A percentile compares a stretch with the other conserved stretches of the same genome.
phyloP scores from a whole-genome alignment of 306 rosid species.

The Coriaria nepalensis region DNA sequence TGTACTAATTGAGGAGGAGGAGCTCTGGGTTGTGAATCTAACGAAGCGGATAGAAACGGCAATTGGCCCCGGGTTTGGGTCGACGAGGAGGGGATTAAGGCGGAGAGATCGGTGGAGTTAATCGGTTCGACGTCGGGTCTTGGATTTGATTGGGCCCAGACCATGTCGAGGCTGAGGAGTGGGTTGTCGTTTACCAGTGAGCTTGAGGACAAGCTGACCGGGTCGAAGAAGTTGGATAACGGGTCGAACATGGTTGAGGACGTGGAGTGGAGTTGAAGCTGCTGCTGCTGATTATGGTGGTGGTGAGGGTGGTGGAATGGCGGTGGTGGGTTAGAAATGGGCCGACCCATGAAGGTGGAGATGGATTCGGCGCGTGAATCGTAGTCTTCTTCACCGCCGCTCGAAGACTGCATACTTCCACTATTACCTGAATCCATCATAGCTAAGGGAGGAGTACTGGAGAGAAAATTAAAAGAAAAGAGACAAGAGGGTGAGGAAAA shows the following conservation, averaged over 20 bases:
- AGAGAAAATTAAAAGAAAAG: neutral
- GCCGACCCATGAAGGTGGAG: slow-evolving; percentile 34
- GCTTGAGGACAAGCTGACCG: slow-evolving; percentile 15
- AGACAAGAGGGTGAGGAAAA: slow-evolving; percentile 5
- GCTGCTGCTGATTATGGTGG: neutral
- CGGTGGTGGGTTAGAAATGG: slow-evolving; percentile 18
- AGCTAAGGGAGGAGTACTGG: neutral
- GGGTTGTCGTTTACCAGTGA: slow-evolving; percentile 23
- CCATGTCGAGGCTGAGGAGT: slow-evolving; percentile 32
- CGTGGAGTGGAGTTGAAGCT: slow-evolving; percentile 7
- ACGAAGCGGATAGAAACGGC: slow-evolving; percentile 25
- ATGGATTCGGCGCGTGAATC: slow-evolving; percentile 66
- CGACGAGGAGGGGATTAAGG: slow-evolving; percentile 11
- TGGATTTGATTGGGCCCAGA: slow-evolving; percentile 30
- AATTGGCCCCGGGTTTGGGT: slow-evolving; percentile 16
- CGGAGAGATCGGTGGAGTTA: slow-evolving; percentile 27
- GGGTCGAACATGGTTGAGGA: slow-evolving; percentile 27
- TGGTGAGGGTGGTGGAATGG: slow-evolving; percentile 14
- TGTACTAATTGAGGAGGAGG: too few relatives aligned
- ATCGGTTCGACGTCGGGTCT: slow-evolving; percentile 34
- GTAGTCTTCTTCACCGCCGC: slow-evolving; percentile 79
- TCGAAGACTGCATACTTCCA: slow-evolving; percentile 82
- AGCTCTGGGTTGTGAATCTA: slow-evolving; percentile 21
- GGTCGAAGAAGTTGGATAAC: slow-evolving; percentile 45
- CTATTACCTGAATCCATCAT: slow-evolving; percentile 78